A percentile compares a stretch with the other conserved stretches of the same genome.
These are phyloP conservation scores for Solanum chmielewskii DNA, from an alignment of 257 asterid species.

Conservation along the genomic window DNA sequence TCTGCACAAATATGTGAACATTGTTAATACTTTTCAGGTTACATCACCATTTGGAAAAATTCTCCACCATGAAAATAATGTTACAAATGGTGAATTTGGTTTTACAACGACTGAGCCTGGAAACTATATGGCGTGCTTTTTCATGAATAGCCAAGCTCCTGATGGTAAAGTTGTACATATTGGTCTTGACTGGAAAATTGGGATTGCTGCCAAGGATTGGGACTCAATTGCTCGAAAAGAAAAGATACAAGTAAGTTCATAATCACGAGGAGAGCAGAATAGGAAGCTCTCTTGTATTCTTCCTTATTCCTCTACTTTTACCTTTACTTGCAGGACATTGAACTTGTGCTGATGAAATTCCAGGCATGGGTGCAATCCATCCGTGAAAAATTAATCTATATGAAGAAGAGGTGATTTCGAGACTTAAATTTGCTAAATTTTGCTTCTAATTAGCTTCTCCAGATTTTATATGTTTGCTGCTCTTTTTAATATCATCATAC, in stretches of 20 bases:
- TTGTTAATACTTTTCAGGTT: conserved; percentile 27
- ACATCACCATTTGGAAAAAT: conserved; percentile 69
- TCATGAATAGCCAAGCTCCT: conserved; percentile 20
- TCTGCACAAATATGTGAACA: not conserved
- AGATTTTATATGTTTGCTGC: not conserved
- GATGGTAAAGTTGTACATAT: conserved; percentile 39
- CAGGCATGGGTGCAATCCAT: conserved; percentile 50
- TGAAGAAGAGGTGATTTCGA: conserved; percentile 35
- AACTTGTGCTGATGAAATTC: conserved; percentile 65
- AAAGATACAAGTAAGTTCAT: conserved; percentile 53
- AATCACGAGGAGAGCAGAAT: not conserved
- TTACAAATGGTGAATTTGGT: conserved; percentile 62
- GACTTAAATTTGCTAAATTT: not conserved
- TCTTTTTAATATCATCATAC: not conserved
- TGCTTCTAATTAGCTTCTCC: not conserved
- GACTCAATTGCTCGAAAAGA: conserved; percentile 81
- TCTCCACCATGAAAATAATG: conserved; percentile 52
- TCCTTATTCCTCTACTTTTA: not conserved
- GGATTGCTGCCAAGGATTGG: conserved; percentile 81
- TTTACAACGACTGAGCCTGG: conserved; percentile 77
- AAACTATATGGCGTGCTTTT: conserved; percentile 61
- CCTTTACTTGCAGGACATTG: conserved; percentile 47
- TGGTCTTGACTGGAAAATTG: conserved; percentile 78
- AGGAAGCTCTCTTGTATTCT: not conserved
- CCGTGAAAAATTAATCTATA: conserved; percentile 33